Evolutionary conservation across 2,329 filamentous ascomycete genomes (phyloP).

Genomic region (Chalaropsis thielavioides): DNA sequence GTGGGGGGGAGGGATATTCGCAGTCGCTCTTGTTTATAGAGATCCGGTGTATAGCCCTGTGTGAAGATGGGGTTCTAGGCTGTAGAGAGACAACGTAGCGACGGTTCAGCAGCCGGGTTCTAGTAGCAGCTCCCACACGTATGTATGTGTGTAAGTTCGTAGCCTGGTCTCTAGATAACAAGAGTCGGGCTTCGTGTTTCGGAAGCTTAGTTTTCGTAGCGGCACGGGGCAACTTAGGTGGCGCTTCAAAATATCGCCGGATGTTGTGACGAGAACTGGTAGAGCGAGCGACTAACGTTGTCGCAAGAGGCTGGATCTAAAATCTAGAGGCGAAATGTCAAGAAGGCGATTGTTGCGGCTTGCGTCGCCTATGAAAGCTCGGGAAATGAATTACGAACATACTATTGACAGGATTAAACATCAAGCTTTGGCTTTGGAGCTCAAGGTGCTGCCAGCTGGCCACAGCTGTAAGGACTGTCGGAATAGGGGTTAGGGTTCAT

Average conservation of each 20-base stretch:
- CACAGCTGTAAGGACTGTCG: neutral
- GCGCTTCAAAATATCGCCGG: neutral
- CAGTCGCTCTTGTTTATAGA: no score
- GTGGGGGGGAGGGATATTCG: neutral
- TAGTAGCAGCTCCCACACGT: neutral
- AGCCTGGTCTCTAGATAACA: neutral
- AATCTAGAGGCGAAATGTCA: neutral
- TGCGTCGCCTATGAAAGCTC: neutral
- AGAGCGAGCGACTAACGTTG: no score
- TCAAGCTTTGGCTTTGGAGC: neutral
- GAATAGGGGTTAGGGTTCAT: neutral
- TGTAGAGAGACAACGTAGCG: neutral
- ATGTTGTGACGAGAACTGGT: neutral
- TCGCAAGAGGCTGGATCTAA: neutral
- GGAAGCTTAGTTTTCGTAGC: neutral
- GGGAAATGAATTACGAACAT: neutral
- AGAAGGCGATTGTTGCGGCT: neutral
- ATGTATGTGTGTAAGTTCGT: neutral
- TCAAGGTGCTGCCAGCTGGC: neutral
- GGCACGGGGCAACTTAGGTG: neutral
- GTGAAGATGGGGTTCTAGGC: no score
- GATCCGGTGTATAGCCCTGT: no score
- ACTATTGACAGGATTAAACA: neutral
- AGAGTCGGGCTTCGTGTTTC: neutral
- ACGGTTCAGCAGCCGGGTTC: neutral